Base-by-base conservation (phyloP, 805 yeast genomes). In the Ogataea sp. region DNA sequence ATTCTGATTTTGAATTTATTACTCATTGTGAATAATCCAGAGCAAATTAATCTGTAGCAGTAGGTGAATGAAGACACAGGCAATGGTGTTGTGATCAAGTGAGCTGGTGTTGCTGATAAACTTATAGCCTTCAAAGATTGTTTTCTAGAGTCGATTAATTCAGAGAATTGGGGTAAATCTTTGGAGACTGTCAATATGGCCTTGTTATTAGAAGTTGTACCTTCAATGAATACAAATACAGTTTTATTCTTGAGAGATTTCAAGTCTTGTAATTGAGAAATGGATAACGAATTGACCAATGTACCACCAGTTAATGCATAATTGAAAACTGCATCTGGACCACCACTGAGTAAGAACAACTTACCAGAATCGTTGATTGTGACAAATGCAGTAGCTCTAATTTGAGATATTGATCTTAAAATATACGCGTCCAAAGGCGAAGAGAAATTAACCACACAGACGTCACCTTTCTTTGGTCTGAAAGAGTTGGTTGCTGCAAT, bases 201-300 rank as follows among this genome's bases (percentile, higher is more conserved):
- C 44, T 79, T 78, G 37, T 94, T 93, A 54, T 89, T 90, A 0
- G 95, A 77, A 0, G 95, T 70, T 0, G 95, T 84, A 0, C 95
- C 95, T 52, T 88, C 97, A 3, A 80, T 68, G 42, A 87, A 76
- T 18, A 36, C 20, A 14, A 29, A 17, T 9, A 27, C 32, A 18
- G 13, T 3, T 15, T 29, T 20, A 7, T 16, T 21, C 20, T 36
- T 24, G 7, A 23, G 13, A 24, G 27, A 11, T 15, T 14, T n/a
- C 10, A 23, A 24, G 23, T 23, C 24, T 14, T 33, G 27, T 5
- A 23, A 9, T 20, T 23, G 13, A n/a, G 28, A 8, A 32, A 18
- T 20, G 13, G 26, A 20, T n/a, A 30, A n/a, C 4, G 23, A 9
- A 16, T 16, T 14, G 6, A 9, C 16, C 8, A 21, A 30, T 4